Base-by-base conservation (phyloP, 805 yeast species). In the Schwanniomyces occidentalis region DNA sequence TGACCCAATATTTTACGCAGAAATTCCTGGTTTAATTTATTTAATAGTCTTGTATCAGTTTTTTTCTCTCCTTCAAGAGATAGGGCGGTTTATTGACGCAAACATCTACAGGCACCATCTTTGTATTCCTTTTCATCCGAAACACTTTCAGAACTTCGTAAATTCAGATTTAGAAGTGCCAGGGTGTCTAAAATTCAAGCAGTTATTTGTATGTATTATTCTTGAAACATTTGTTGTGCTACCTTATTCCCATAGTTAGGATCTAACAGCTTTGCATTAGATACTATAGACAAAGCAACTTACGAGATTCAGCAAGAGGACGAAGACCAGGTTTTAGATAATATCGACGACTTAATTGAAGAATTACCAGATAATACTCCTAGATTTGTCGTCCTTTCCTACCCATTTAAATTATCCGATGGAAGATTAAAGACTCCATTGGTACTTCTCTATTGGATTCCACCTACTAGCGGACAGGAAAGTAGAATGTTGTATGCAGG, bases 401-500 rank as follows among this genome's bases (percentile, higher is more conserved):
- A 87, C 49, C 96, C 96, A 5, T 60, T 80, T 49, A 76, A 75
- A 16, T 58, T 75, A 6, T 55, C 65, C 20, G 96, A 89, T 49
- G 95, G 95, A 0, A 70, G 95, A 36, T 71, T 75, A 49, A 73
- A 79, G 30, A 71, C 77, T 7, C 96, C 96, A 3, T 71, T 84
- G 42, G 86, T 89, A 2, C 58, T 90, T 54, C 48, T 90, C n/a
- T 90, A 88, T 58, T 90, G 90, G 81, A 75, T 86, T 41, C 97
- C 97, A 3, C 82, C 82, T 16, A 87, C 95, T 0, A 72, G 87
- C n/a, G 82, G 85, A 12, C 91, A 83, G 54, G 85, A 84, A 36
- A 69, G 75, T 51, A 80, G 83, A 57, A 90, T 89, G 97, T 62
- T 86, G 31, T 89, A 88, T 49, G 97, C 96, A 1, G 95, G 93